Conservation (phyloP, 768 basidiomycete species). For the Auriscalpium microsporum region DNA sequence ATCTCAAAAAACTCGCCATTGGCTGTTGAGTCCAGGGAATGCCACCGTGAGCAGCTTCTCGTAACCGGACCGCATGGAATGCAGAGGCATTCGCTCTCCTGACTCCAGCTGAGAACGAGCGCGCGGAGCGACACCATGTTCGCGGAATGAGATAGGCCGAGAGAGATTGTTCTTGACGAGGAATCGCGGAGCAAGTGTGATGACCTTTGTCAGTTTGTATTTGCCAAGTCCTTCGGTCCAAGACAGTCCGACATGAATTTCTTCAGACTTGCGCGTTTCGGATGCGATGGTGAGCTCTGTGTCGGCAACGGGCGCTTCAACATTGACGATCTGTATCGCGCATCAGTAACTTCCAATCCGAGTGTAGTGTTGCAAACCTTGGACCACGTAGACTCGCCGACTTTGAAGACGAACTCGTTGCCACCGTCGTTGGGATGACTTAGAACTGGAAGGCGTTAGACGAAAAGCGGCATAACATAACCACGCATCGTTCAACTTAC, state of each 20-base stretch:
- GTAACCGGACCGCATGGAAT: slow-evolving; percentile 53
- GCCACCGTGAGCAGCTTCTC: slow-evolving; percentile 79
- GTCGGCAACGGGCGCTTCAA: slow-evolving; percentile 92
- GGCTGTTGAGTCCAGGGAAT: slow-evolving; percentile 73
- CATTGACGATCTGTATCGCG: slow-evolving; percentile 55
- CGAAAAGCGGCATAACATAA: neutral
- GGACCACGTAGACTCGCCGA: slow-evolving; percentile 85
- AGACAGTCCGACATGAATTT: slow-evolving; percentile 78
- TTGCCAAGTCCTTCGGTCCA: slow-evolving; percentile 95
- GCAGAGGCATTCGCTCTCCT: slow-evolving; percentile 61
- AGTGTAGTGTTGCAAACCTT: slow-evolving; percentile 41
- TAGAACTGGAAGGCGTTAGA: slow-evolving; percentile 49
- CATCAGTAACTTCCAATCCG: neutral
- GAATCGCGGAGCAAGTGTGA: slow-evolving; percentile 87
- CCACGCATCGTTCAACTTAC: slow-evolving; percentile 39
- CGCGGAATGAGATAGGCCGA: slow-evolving; percentile 69
- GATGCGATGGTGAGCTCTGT: slow-evolving; percentile 69
- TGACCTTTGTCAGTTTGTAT: slow-evolving; percentile 92
- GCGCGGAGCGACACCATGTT: slow-evolving; percentile 65
- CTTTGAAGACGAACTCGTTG: slow-evolving; percentile 73
- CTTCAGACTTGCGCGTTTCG: slow-evolving; percentile 49
- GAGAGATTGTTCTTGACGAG: slow-evolving; percentile 75
- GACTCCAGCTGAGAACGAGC: slow-evolving; percentile 56
- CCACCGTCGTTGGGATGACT: slow-evolving; percentile 76
- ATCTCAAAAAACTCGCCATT: slow-evolving; percentile 43